Evolutionary conservation across 768 basidiomycete genomes (phyloP).

Genomic region (Boletus rex-veris): DNA sequence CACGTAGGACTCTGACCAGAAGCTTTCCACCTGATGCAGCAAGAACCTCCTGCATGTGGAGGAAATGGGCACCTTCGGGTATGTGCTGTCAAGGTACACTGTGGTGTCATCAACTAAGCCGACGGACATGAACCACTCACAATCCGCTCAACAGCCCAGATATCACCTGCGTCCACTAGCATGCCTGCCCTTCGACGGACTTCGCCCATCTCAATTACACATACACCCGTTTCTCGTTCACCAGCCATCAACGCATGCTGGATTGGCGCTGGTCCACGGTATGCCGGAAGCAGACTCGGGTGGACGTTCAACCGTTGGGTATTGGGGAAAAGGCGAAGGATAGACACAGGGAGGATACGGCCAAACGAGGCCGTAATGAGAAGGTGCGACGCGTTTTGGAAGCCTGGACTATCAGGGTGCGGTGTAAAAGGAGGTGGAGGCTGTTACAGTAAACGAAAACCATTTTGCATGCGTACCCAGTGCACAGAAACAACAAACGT

Average conservation of each 20-base stretch:
- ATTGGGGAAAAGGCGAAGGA: slow-evolving; percentile 60
- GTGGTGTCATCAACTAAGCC: neutral
- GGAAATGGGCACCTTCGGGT: slow-evolving; percentile 50
- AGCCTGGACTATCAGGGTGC: neutral
- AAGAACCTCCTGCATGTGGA: slow-evolving; percentile 51
- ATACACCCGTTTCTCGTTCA: slow-evolving; percentile 71
- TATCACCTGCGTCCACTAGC: slow-evolving; percentile 67
- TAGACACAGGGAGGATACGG: slow-evolving; percentile 64
- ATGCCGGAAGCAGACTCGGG: slow-evolving; percentile 80
- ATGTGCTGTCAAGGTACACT: slow-evolving; percentile 42
- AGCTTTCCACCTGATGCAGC: slow-evolving; percentile 64
- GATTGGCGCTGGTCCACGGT: slow-evolving; percentile 90
- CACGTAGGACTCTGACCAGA: slow-evolving; percentile 66
- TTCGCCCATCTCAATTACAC: slow-evolving; percentile 73
- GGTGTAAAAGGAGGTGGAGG: slow-evolving; percentile 39
- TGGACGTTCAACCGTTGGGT: slow-evolving; percentile 78
- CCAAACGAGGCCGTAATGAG: slow-evolving; percentile 91
- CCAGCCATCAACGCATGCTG: slow-evolving; percentile 76
- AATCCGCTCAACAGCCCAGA: slow-evolving; percentile 54
- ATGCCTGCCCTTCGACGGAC: slow-evolving; percentile 47
- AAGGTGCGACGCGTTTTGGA: slow-evolving; percentile 44
- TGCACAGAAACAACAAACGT: slow-evolving; percentile 16
- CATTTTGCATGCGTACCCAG: neutral
- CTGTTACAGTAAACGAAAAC: slow-evolving; percentile 37
- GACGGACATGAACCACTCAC: slow-evolving; percentile 40